Evolutionary conservation across 768 basidiomycete genomes (phyloP), one percentile per base, ranked within the genome.

Genomic region (Exidia glandulosa): DNA sequence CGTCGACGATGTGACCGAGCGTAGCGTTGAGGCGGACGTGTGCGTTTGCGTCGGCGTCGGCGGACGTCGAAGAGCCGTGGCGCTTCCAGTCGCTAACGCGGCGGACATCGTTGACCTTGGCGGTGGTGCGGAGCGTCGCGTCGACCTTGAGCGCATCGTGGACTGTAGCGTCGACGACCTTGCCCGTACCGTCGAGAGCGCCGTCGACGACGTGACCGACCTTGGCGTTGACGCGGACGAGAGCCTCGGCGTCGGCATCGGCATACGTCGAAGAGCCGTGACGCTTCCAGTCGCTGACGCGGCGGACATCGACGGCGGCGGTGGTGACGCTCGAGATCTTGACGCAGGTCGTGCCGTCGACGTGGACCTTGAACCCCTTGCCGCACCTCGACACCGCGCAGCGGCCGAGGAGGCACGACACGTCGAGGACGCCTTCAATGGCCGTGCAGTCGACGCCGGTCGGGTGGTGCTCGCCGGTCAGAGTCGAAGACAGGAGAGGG

Each of bases 371-470:
- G 34, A 62, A 79, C 9, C 80, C 80, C 1, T 70, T 66, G 62
- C 73, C 70, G 72, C 81, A 82, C 36, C 75, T 75, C 50, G 71
- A 69, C 2, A 81, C 75, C 31, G 70, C 61, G 63, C 81, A 83
- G 25, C 69, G 56, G 3, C 81, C 79, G 9, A 57, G 57, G 5
- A 72, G 54, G 66, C 81, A 83, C 2, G 77, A 72, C 13, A 83
- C 81, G 59, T 79, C 79, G 31, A 73, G 72, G 36, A 80, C 77
- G 14, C 79, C 77, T 2, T 68, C 69, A 29, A 83, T 72, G 25
- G 74, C 73, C 2, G 78, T 78, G 65, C 81, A 83, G 62, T 83
- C 81, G 10, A 67, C 60, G 32, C 81, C 81, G 16, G 67, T 48
- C n/a, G 66, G 63, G 19, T 68, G 63, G 54, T 61, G 10, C 2